These are phyloP conservation scores for Fraxinus dipetala DNA, from an alignment of 305 asterid genomes.

Conservation along the genomic window DNA sequence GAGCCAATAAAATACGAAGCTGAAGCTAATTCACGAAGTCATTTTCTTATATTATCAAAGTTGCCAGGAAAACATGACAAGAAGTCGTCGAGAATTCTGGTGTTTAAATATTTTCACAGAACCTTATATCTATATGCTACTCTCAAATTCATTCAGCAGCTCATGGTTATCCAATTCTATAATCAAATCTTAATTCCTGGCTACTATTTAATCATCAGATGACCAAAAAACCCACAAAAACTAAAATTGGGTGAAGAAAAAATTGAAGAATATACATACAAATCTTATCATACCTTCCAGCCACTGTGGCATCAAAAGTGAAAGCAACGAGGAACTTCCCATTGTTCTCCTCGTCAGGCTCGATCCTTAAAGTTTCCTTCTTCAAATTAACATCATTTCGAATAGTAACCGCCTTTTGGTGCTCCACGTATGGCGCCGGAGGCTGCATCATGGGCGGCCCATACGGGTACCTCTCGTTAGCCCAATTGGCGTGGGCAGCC, in stretches of 20 bases:
- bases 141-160: not conserved
- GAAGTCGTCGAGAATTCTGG: not conserved
- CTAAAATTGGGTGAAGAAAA: not conserved
- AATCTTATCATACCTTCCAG: conserved; percentile 60
- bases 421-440: conserved; percentile 75
- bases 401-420: conserved; percentile 94
- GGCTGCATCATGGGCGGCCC: conserved; percentile 67
- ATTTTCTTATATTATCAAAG: not conserved
- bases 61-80: not conserved
- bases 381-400: conserved; percentile 87
- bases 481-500: conserved; percentile 68
- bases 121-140: not conserved
- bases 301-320: conserved; percentile 87
- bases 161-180: not conserved
- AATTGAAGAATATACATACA: not conserved
- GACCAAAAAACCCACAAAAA: not conserved
- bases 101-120: not conserved
- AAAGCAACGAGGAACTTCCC: conserved; percentile 75
- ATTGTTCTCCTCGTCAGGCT: conserved; percentile 75
- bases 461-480: conserved; percentile 59
- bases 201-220: conserved; percentile 13
- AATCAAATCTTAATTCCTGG: not conserved
- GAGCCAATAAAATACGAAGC: not conserved
- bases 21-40: not conserved
- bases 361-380: conserved; percentile 84